A percentile compares a stretch with the other conserved stretches of the same genome.
phyloP scores from a whole-genome alignment of 768 basidiomycete species.

The Phlebiopsis flavidoalba region DNA sequence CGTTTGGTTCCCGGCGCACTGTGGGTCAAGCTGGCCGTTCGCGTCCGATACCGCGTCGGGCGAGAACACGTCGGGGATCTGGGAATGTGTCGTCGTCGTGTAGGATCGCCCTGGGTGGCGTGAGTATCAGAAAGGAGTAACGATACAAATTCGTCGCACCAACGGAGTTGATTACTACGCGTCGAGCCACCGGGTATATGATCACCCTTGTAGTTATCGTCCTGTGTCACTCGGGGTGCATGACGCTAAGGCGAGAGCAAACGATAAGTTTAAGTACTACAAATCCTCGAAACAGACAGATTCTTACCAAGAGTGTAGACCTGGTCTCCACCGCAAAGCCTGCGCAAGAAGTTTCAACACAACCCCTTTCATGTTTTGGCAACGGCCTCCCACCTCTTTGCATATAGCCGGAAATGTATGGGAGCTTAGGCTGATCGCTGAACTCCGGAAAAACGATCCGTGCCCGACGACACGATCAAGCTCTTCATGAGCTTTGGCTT shows the following conservation, averaged over 20 bases:
- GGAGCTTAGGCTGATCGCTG: slow-evolving; percentile 17
- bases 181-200: slow-evolving; percentile 28
- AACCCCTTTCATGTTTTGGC: slow-evolving; percentile 11
- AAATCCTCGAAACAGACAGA: background rate
- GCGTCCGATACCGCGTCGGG: slow-evolving; percentile 32
- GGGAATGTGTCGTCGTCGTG: slow-evolving; percentile 32
- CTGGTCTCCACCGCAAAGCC: slow-evolving; percentile 12
- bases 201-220: slow-evolving; percentile 27
- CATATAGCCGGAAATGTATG: slow-evolving; percentile 22
- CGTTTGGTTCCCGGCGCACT: too few relatives aligned
- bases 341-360: background rate
- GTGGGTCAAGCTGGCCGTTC: slow-evolving; percentile 7
- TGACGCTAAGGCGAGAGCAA: slow-evolving; percentile 13
- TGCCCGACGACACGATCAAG: slow-evolving; percentile 15
- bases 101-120: slow-evolving; percentile 28
- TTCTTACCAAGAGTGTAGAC: slow-evolving; percentile 11
- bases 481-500: slow-evolving; percentile 9
- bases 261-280: too few relatives aligned
- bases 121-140: background rate
- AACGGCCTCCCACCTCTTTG: background rate
- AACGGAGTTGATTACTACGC: slow-evolving; percentile 17
- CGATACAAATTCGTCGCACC: background rate
- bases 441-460: slow-evolving; percentile 24
- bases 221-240: slow-evolving; percentile 22
- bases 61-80: slow-evolving; percentile 26